These are phyloP conservation scores for Dalechampia spathulata DNA, from an alignment of 441 rosid genomes.

Conservation along the genomic window DNA sequence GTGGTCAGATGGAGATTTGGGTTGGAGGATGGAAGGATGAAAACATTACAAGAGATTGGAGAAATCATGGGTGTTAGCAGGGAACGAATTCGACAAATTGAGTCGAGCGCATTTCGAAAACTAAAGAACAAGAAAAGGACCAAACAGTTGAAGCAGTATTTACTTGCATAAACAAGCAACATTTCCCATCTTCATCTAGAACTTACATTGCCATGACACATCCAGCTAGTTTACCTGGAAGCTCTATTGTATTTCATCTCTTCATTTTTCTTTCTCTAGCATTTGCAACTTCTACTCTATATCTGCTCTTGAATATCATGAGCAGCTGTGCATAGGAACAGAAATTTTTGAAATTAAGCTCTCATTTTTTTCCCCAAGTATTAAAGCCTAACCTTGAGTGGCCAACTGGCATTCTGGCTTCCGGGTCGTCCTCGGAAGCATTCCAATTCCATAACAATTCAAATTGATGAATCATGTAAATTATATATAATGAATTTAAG, in stretches of 20 bases:
- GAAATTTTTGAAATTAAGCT: slow-evolving; percentile 8
- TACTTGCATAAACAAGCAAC: slow-evolving; percentile 24
- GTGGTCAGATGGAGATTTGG: slow-evolving; percentile 91
- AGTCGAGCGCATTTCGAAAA: slow-evolving; percentile 69
- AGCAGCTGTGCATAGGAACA: slow-evolving; percentile 28
- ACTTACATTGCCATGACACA: background rate
- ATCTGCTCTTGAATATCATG: slow-evolving; percentile 11
- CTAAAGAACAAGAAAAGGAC: slow-evolving; percentile 76
- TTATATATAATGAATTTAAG: too few species aligned
- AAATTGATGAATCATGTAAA: too few species aligned
- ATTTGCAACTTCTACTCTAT: slow-evolving; percentile 3
- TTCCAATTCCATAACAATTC: too few species aligned
- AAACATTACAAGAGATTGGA: slow-evolving; percentile 90
- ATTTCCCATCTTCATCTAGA: background rate
- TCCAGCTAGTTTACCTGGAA: slow-evolving; percentile 11
- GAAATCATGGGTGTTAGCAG: slow-evolving; percentile 76
- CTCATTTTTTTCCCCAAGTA: background rate
- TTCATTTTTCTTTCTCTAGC: background rate
- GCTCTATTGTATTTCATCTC: slow-evolving; percentile 6
- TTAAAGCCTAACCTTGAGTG: too few species aligned
- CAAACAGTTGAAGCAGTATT: slow-evolving; percentile 64
- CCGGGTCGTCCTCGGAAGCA: too few species aligned
- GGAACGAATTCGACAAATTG: slow-evolving; percentile 85
- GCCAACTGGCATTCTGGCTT: too few species aligned
- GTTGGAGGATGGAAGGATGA: slow-evolving; percentile 79